Evolutionary conservation across 1,139 yeast species (phyloP).

Genomic region (Hemisphaericaspora lyxosophila): DNA sequence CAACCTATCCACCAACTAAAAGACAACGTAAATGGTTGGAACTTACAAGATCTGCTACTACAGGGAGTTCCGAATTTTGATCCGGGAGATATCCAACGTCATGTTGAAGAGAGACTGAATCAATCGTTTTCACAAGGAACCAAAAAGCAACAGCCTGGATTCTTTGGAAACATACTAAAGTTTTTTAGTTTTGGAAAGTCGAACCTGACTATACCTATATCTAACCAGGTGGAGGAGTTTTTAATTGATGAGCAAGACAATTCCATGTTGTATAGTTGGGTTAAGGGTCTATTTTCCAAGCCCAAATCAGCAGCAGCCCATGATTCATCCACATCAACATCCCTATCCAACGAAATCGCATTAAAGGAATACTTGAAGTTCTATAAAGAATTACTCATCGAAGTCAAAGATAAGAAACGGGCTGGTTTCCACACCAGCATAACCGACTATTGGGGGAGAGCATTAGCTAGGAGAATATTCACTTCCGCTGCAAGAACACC

Average conservation of each 20-base stretch:
- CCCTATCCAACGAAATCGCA: slow-evolving; percentile 3
- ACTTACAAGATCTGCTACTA: slow-evolving; percentile 47
- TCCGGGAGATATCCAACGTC: slow-evolving; percentile 16
- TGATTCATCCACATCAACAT: neutral
- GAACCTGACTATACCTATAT: slow-evolving; percentile 6
- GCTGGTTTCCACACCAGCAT: slow-evolving; percentile 59
- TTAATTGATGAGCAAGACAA: neutral
- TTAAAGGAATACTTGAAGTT: slow-evolving; percentile 39
- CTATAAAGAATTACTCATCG: slow-evolving; percentile 53
- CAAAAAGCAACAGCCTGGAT: slow-evolving; percentile 41
- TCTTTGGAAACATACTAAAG: slow-evolving; percentile 12
- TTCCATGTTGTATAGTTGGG: slow-evolving; percentile 6
- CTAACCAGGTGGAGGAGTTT: slow-evolving; percentile 1
- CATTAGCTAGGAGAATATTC: slow-evolving; percentile 50
- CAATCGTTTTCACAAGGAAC: slow-evolving; percentile 48
- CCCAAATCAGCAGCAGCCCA: neutral
- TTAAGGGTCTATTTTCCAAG: slow-evolving; percentile 5
- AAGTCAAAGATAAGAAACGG: slow-evolving; percentile 48
- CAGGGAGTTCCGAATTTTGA: slow-evolving; percentile 56
- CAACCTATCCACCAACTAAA: slow-evolving; percentile 38
- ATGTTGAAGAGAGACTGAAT: slow-evolving; percentile 1
- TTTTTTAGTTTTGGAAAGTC: slow-evolving; percentile 14
- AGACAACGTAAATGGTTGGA: slow-evolving; percentile 33
- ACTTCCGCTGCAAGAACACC: slow-evolving; percentile 36
- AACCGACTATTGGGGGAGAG: slow-evolving; percentile 70